Conservation (phyloP, 2,329 filamentous ascomycete species). For the Fusarium sp. region DNA sequence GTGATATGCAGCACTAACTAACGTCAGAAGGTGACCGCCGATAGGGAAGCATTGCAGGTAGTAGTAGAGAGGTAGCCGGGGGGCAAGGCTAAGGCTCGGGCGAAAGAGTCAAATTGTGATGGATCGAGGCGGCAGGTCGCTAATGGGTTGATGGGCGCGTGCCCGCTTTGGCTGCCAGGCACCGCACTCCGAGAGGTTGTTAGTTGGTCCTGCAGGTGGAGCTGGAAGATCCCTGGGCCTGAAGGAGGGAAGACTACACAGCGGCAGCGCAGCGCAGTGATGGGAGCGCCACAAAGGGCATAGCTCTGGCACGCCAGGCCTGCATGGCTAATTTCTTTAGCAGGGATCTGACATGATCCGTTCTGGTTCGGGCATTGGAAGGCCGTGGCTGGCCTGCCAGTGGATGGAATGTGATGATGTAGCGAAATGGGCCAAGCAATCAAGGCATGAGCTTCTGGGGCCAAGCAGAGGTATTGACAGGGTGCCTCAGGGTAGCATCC, state of each 20-base stretch:
- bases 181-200: constrained; percentile 34
- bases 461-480: constrained; percentile 9
- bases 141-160: constrained; percentile 29
- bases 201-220: constrained; percentile 20
- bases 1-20: not conserved
- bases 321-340: constrained; percentile 34
- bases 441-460: constrained; percentile 18
- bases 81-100: not conserved
- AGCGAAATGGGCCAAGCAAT: constrained; percentile 35
- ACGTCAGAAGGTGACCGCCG: not conserved
- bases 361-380: constrained; percentile 33
- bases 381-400: constrained; percentile 31
- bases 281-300: constrained; percentile 9
- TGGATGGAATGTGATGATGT: constrained; percentile 42
- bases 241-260: not conserved
- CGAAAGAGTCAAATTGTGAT: constrained; percentile 32
- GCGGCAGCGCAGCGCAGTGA: not conserved
- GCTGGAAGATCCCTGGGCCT: constrained; percentile 15
- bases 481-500: constrained; percentile 9
- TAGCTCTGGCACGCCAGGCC: constrained; percentile 31
- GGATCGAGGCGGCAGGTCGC: constrained; percentile 32
- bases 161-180: constrained; percentile 37
- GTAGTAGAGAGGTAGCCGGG: not conserved
- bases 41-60: constrained; percentile 1
- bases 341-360: constrained; percentile 29